These are phyloP conservation scores for Grifola frondosa DNA, from an alignment of 1,284 basidiomycete genomes.

Conservation along the genomic window DNA sequence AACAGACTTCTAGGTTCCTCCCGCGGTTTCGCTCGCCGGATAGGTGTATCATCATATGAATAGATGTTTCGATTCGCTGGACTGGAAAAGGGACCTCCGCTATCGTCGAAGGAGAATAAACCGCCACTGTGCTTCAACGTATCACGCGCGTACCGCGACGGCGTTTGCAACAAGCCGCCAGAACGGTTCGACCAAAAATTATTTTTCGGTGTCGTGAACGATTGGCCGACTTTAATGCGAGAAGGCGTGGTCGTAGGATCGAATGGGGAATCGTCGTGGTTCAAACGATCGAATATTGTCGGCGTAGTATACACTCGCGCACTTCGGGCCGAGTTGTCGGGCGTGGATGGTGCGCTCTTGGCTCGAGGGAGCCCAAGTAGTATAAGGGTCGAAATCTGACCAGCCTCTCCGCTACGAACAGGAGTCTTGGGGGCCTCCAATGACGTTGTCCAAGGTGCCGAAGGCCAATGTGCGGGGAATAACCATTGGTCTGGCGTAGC, in stretches of 20 bases:
- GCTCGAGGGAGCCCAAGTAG: slow-evolving; percentile 46
- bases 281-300: slow-evolving; percentile 36
- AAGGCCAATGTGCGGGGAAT: no score
- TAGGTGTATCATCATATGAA: slow-evolving; percentile 33
- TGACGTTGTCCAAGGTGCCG: no score
- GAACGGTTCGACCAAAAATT: slow-evolving; percentile 42
- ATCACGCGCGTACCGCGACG: slow-evolving; percentile 28
- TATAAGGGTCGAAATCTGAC: slow-evolving; percentile 45
- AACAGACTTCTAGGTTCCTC: slow-evolving; percentile 10
- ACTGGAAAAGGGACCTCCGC: slow-evolving; percentile 13
- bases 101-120: slow-evolving; percentile 7
- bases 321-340: slow-evolving; percentile 41
- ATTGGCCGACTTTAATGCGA: slow-evolving; percentile 54
- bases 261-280: slow-evolving; percentile 53
- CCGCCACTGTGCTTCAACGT: slow-evolving; percentile 3
- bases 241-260: slow-evolving; percentile 76
- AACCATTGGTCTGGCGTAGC: no score
- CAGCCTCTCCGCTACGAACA: no score
- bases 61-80: slow-evolving; percentile 20
- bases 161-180: slow-evolving; percentile 49
- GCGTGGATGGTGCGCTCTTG: slow-evolving; percentile 49
- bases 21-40: slow-evolving; percentile 25
- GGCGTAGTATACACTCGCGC: slow-evolving; percentile 50
- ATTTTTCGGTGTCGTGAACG: slow-evolving; percentile 61
- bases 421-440: slow-evolving; percentile 55